Conservation (phyloP, 768 basidiomycete species). For the Termitomyces sp. region DNA sequence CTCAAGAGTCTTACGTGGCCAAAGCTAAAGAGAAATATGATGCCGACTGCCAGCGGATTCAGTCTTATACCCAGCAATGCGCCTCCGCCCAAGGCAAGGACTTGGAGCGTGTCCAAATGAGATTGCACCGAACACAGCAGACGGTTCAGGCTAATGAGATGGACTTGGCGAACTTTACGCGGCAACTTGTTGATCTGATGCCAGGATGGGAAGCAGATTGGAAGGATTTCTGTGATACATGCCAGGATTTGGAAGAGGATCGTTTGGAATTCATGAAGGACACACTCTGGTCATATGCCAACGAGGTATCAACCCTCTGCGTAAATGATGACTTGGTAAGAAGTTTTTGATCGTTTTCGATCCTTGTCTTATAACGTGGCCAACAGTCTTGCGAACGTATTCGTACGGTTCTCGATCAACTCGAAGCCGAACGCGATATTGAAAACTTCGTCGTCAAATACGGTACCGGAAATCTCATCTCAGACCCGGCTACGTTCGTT, state of each 20-base stretch:
- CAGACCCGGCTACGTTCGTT: conserved; percentile 72
- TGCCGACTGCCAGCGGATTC: conserved; percentile 82
- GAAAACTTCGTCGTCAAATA: conserved; percentile 83
- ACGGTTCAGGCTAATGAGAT: conserved; percentile 89
- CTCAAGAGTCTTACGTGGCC: conserved; percentile 77
- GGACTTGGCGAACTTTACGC: conserved; percentile 81
- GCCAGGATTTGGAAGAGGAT: conserved; percentile 96
- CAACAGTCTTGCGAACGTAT: conserved; percentile 86
- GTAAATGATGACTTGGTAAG: conserved; percentile 85
- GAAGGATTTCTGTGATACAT: conserved; percentile 93
- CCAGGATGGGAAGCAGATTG: conserved; percentile 89
- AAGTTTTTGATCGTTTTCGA: background rate
- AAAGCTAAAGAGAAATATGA: conserved; percentile 93
- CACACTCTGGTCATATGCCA: conserved; percentile 92
- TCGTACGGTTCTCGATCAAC: conserved; percentile 78
- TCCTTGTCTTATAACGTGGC: conserved; percentile 1
- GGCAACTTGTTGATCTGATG: conserved; percentile 68
- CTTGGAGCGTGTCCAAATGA: conserved; percentile 78
- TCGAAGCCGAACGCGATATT: conserved; percentile 83
- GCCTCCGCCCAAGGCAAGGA: conserved; percentile 85
- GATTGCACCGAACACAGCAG: conserved; percentile 79
- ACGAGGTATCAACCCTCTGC: conserved; percentile 91
- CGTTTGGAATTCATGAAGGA: conserved; percentile 92
- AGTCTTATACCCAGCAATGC: conserved; percentile 84
- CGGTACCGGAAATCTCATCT: conserved; percentile 82